phyloP scores from a whole-genome alignment of 805 yeast genomes.

The Saccharomycopsis sp. region DNA sequence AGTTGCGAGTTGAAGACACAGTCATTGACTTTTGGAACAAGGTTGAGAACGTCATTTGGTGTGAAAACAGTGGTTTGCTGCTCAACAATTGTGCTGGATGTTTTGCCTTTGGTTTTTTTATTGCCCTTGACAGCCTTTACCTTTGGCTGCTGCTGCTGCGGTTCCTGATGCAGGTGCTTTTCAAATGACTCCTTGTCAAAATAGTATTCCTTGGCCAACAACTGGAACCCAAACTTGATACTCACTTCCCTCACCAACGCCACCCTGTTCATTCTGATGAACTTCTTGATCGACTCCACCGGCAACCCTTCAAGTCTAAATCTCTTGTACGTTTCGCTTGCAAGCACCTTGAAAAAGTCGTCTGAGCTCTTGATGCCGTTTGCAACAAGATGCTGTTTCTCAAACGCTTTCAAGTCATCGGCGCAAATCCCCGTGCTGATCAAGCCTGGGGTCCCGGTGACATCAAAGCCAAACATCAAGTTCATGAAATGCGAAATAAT shows the following conservation, averaged over 20 bases:
- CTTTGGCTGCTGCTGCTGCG: too few species aligned
- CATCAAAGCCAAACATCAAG: conserved; percentile 47
- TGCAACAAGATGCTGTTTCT: too few species aligned
- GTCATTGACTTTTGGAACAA: conserved; percentile 71
- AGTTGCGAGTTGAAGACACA: conserved; percentile 56
- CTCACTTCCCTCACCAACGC: conserved; percentile 62
- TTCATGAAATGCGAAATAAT: conserved; percentile 67
- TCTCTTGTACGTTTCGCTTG: conserved; percentile 44
- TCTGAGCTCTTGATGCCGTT: conserved; percentile 25
- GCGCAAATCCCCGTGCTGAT: too few species aligned
- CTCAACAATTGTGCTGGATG: too few species aligned
- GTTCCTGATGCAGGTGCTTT: too few species aligned
- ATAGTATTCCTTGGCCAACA: conserved; percentile 42
- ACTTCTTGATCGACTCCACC: conserved; percentile 32
- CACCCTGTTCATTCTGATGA: conserved; percentile 3
- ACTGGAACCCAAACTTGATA: conserved; percentile 76
- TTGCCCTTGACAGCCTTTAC: too few species aligned
- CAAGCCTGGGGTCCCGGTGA: conserved; percentile 35
- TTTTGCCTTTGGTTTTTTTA: too few species aligned
- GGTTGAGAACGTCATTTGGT: conserved; percentile 54
- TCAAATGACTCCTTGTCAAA: conserved; percentile 34
- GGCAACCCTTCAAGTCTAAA: conserved; percentile 52
- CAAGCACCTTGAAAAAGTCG: conserved; percentile 38
- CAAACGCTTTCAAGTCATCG: conserved; percentile 27
- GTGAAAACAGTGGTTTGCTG: conserved; percentile 30